Conservation (phyloP, 805 yeast species). For the Candida palmyrensis region DNA sequence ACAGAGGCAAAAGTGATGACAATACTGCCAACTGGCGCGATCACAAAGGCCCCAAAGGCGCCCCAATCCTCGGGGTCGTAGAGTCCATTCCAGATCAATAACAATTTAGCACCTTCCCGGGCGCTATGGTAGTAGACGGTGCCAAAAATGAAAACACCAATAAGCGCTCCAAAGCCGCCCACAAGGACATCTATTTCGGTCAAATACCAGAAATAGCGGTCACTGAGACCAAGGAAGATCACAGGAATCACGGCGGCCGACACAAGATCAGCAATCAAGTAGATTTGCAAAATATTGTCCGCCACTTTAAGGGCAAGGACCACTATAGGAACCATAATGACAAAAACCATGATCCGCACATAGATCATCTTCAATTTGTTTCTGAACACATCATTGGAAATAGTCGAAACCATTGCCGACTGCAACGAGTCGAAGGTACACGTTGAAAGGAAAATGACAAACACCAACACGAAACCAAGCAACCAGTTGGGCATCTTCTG, state of each 20-base stretch:
- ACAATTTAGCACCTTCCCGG: slow-evolving; percentile 67
- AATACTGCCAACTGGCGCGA: slow-evolving; percentile 81
- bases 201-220: slow-evolving; percentile 56
- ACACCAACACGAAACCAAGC: slow-evolving; percentile 74
- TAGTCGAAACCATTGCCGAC: slow-evolving; percentile 81
- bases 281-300: slow-evolving; percentile 77
- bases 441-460: slow-evolving; percentile 68
- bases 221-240: slow-evolving; percentile 71
- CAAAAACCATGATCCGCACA: slow-evolving; percentile 63
- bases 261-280: slow-evolving; percentile 84
- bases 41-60: slow-evolving; percentile 90
- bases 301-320: slow-evolving; percentile 82
- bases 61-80: slow-evolving; percentile 83
- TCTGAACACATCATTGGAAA: slow-evolving; percentile 86
- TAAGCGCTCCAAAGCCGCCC: slow-evolving; percentile 79
- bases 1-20: slow-evolving; percentile 50
- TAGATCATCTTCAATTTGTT: slow-evolving; percentile 66
- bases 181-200: slow-evolving; percentile 76
- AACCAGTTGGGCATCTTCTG: slow-evolving; percentile 80
- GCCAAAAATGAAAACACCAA: slow-evolving; percentile 81
- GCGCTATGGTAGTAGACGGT: slow-evolving; percentile 71
- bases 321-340: slow-evolving; percentile 81
- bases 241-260: slow-evolving; percentile 86
- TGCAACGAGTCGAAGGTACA: slow-evolving; percentile 88
- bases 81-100: slow-evolving; percentile 75